Percentiles rank a stretch among this genome's conserved stretches.
Conservation (phyloP, 768 basidiomycete genomes). For the Suillus fuscotomentosus region DNA sequence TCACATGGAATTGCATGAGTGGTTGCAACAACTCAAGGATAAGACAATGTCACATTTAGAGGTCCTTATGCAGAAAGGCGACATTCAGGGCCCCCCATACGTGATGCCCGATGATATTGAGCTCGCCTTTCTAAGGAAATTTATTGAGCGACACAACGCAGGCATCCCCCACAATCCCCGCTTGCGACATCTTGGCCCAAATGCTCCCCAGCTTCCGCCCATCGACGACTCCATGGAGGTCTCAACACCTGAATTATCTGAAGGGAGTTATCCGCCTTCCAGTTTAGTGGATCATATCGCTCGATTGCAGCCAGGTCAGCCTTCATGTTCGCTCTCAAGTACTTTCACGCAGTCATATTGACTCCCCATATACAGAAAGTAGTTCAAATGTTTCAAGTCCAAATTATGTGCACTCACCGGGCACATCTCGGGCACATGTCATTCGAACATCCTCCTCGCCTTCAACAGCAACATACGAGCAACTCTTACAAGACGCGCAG, state of each 20-base stretch:
- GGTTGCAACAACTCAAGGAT: conserved; percentile 85
- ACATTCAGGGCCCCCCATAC: conserved; percentile 82
- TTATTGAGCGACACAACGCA: conserved; percentile 76
- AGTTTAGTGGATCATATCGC: conserved; percentile 33
- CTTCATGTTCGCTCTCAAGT: not conserved
- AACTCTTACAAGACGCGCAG: conserved; percentile 56
- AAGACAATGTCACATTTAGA: conserved; percentile 88
- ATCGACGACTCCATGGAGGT: conserved; percentile 35
- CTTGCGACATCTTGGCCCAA: conserved; percentile 51
- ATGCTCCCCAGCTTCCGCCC: conserved; percentile 26
- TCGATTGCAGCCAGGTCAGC: conserved; percentile 34
- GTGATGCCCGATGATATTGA: conserved; percentile 79
- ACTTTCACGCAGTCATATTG: conserved; percentile 4
- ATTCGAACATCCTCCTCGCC: conserved; percentile 51
- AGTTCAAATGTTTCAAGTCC: conserved; percentile 29
- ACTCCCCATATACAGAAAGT: conserved; percentile 18
- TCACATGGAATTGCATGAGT: conserved; percentile 87
- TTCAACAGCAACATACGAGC: conserved; percentile 47
- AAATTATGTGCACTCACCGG: conserved; percentile 31
- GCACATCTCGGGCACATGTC: conserved; percentile 32
- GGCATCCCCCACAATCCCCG: conserved; percentile 80
- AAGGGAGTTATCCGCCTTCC: conserved; percentile 30
- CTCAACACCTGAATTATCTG: conserved; percentile 33
- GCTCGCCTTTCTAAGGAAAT: conserved; percentile 75
- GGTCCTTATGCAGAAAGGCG: conserved; percentile 84